Percentiles rank a stretch among this genome's conserved stretches.
Evolutionary conservation across 2,329 filamentous ascomycete genomes (phyloP).

Genomic region (Paraphaeosphaeria minitans): DNA sequence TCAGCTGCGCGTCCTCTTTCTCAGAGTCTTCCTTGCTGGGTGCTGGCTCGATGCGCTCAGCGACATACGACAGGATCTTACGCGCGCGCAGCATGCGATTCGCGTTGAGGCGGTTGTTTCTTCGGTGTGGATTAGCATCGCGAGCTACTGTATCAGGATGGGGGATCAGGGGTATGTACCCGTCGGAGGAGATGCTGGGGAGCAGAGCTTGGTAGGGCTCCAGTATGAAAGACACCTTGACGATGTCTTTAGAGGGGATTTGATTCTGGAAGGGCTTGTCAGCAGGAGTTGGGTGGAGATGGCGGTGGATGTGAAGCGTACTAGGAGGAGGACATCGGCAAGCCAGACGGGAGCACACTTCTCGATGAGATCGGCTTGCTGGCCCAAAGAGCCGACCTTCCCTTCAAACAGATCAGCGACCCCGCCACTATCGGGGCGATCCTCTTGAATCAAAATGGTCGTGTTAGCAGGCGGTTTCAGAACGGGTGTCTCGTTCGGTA

Average conservation of each 20-base stretch:
- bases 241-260: constrained; percentile 83
- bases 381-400: constrained; percentile 76
- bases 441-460: constrained; percentile 68
- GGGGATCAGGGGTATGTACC: constrained; percentile 51
- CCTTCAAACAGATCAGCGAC: constrained; percentile 89
- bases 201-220: constrained; percentile 78
- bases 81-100: constrained; percentile 95
- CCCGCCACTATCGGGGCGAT: constrained; percentile 65
- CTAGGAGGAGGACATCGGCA: constrained; percentile 79
- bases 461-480: constrained; percentile 71
- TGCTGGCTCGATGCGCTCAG: constrained; percentile 83
- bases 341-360: constrained; percentile 90
- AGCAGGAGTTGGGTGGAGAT: constrained; percentile 1
- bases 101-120: constrained; percentile 89
- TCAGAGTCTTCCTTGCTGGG: constrained; percentile 61
- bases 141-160: constrained; percentile 29
- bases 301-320: constrained; percentile 42
- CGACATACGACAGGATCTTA: constrained; percentile 91
- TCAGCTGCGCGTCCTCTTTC: constrained; percentile 55
- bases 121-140: constrained; percentile 40
- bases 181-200: constrained; percentile 76
- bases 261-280: constrained; percentile 63
- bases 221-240: constrained; percentile 94
- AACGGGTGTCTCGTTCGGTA: constrained; percentile 75
- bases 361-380: constrained; percentile 82